Conservation (phyloP, 805 yeast genomes). For the Hanseniaspora pseudoguilliermondii region DNA sequence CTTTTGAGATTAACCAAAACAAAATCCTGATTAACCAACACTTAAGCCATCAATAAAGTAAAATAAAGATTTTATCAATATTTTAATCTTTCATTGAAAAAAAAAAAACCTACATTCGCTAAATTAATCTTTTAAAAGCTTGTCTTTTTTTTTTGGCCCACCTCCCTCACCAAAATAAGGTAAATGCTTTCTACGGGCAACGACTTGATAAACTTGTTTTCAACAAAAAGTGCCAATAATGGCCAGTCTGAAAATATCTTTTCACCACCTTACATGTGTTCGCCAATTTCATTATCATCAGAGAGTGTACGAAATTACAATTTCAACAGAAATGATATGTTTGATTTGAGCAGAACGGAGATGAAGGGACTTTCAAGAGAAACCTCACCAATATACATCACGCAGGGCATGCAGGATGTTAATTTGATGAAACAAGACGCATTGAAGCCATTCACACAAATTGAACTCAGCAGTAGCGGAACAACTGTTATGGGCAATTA, state of each 20-base stretch:
- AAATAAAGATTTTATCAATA: no score
- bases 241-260: background rate
- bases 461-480: background rate
- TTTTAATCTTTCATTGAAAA: no score
- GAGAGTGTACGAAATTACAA: background rate
- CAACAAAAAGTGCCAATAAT: background rate
- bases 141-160: no score
- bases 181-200: background rate
- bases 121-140: no score
- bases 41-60: no score
- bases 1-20: no score
- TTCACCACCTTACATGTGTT: background rate
- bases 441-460: background rate
- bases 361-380: background rate
- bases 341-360: background rate
- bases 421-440: background rate
- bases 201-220: background rate
- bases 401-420: background rate
- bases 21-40: no score
- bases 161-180: background rate
- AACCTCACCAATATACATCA: slow-evolving; percentile 10
- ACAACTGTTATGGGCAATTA: slow-evolving; percentile 1
- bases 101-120: no score
- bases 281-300: background rate
- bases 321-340: background rate